Conservation (phyloP, 2,329 filamentous ascomycete species). For the Colletotrichum sidae region DNA sequence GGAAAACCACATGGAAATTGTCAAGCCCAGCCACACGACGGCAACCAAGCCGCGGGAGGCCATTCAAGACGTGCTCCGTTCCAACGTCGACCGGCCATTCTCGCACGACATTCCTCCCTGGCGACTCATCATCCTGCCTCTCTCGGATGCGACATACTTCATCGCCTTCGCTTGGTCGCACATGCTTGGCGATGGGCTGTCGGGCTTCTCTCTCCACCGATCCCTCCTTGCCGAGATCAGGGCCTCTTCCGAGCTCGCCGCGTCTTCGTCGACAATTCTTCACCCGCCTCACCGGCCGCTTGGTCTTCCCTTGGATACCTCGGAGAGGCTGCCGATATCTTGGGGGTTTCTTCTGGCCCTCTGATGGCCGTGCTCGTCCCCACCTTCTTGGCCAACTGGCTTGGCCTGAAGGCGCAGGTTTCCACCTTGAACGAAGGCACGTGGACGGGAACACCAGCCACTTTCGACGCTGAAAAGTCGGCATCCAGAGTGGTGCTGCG, state of each 20-base stretch:
- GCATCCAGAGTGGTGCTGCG: slow-evolving; percentile 47
- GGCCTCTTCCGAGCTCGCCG: background rate
- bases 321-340: slow-evolving; percentile 53
- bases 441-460: slow-evolving; percentile 47
- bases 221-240: slow-evolving; percentile 48
- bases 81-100: slow-evolving; percentile 49
- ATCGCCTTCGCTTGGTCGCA: slow-evolving; percentile 57
- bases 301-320: slow-evolving; percentile 51
- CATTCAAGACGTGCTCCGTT: slow-evolving; percentile 43
- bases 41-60: background rate
- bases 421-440: slow-evolving; percentile 44
- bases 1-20: slow-evolving; percentile 51
- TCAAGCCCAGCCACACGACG: slow-evolving; percentile 10
- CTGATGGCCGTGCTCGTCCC: slow-evolving; percentile 52
- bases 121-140: slow-evolving; percentile 52
- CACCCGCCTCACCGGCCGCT: slow-evolving; percentile 40
- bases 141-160: slow-evolving; percentile 43
- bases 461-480: slow-evolving; percentile 42
- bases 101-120: slow-evolving; percentile 50
- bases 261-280: slow-evolving; percentile 10
- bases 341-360: slow-evolving; percentile 54
- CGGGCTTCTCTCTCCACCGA: slow-evolving; percentile 55
- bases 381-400: slow-evolving; percentile 42
- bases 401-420: slow-evolving; percentile 48
- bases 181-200: slow-evolving; percentile 55